A percentile compares a stretch with the other conserved stretches of the same genome.
phyloP scores from a whole-genome alignment of 2,329 filamentous ascomycete genomes.

The Hypomyces perniciosus region DNA sequence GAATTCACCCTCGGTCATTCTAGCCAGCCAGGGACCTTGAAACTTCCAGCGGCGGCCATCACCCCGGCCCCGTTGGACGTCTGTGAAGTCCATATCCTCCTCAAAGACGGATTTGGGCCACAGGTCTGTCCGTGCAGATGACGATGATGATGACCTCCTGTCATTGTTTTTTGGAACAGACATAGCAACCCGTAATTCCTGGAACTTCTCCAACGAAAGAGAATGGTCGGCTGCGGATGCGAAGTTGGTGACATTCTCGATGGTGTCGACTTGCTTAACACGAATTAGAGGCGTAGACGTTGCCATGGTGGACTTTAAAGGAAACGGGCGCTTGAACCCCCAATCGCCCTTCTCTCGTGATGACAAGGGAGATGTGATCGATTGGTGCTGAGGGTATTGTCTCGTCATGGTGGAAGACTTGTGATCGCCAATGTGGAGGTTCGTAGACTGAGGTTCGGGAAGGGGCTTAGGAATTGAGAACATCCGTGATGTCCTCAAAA shows the following conservation, averaged over 20 bases:
- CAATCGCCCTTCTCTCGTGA: slow-evolving; percentile 78
- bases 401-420: slow-evolving; percentile 51
- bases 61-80: slow-evolving; percentile 28
- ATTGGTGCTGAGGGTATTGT: slow-evolving; percentile 73
- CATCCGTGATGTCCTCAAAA: slow-evolving; percentile 81
- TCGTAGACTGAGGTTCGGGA: slow-evolving; percentile 51
- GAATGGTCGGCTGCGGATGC: slow-evolving; percentile 75
- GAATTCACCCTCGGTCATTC: slow-evolving; percentile 56
- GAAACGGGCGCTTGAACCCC: slow-evolving; percentile 84
- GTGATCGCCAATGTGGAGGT: slow-evolving; percentile 28
- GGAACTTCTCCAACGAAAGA: slow-evolving; percentile 76
- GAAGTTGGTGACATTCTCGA: slow-evolving; percentile 87
- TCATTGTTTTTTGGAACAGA: slow-evolving; percentile 40
- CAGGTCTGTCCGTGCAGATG: slow-evolving; percentile 14
- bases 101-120: slow-evolving; percentile 53
- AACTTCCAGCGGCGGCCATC: slow-evolving; percentile 59
- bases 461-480: slow-evolving; percentile 81
- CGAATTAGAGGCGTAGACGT: slow-evolving; percentile 70
- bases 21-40: slow-evolving; percentile 59
- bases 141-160: slow-evolving; percentile 8
- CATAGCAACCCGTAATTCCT: slow-evolving; percentile 71
- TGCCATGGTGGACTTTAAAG: slow-evolving; percentile 65
- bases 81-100: slow-evolving; percentile 49
- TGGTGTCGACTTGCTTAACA: slow-evolving; percentile 72
- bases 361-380: slow-evolving; percentile 69